These are phyloP conservation scores for Desmodesmus armatus DNA, from an alignment of 139 green algal genomes.

Conservation along the genomic window DNA sequence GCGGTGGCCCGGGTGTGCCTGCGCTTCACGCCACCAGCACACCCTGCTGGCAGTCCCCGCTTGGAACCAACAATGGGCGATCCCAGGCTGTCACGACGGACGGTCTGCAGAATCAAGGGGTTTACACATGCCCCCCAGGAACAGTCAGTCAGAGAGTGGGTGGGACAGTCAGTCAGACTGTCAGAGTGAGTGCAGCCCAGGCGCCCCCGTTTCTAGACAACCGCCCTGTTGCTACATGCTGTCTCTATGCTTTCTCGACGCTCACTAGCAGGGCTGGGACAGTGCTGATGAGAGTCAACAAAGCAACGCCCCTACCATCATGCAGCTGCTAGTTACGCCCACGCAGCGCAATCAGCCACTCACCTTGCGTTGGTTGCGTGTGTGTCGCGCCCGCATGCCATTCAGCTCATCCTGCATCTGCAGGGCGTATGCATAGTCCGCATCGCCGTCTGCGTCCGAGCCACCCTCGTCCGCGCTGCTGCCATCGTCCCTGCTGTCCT, in stretches of 20 bases:
- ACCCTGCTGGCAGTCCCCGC: no score
- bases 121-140: no score
- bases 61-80: no score
- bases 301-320: neutral
- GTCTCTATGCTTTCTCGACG: neutral
- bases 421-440: constrained; percentile 49
- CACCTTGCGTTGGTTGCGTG: neutral
- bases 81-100: no score
- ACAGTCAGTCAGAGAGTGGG: no score
- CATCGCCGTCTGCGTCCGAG: constrained; percentile 20
- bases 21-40: neutral
- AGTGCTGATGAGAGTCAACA: neutral
- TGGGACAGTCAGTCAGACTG: neutral
- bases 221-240: neutral
- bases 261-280: neutral
- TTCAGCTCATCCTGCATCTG: constrained; percentile 59
- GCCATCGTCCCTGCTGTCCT: constrained; percentile 28
- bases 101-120: no score
- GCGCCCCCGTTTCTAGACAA: no score
- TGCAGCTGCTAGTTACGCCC: neutral
- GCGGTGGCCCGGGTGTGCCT: neutral
- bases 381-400: constrained; percentile 45
- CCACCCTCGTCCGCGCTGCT: neutral
- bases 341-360: neutral
- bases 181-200: neutral